Conservation (phyloP, 2,329 filamentous ascomycete species). For the Phaeosphaeria sp. region DNA sequence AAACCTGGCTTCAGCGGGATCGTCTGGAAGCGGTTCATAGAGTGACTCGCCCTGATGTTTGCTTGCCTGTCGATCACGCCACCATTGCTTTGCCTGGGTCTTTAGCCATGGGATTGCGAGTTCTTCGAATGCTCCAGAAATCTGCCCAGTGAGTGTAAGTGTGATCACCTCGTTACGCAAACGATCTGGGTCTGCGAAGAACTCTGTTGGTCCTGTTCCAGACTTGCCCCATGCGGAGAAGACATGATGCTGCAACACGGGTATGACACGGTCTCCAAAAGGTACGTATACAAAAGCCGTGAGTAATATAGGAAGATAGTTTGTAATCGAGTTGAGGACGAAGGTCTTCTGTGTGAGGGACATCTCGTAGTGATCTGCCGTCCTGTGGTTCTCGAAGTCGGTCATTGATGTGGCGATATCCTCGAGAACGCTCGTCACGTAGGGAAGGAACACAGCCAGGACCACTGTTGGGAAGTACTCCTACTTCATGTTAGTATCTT, state of each 20-base stretch:
- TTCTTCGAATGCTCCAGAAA: conserved; percentile 38
- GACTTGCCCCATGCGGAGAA: conserved; percentile 15
- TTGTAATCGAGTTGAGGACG: conserved; percentile 44
- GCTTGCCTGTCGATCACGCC: conserved; percentile 31
- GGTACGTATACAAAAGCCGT: conserved; percentile 43
- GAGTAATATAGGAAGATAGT: conserved; percentile 44
- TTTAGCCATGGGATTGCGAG: conserved; percentile 40
- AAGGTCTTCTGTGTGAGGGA: conserved; percentile 45
- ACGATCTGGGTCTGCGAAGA: conserved; percentile 35
- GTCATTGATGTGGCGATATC: conserved; percentile 35
- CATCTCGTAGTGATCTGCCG: conserved; percentile 40
- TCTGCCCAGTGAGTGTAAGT: conserved; percentile 41
- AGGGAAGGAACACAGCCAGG: conserved; percentile 38
- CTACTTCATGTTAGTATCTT: conserved; percentile 20
- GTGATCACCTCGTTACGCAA: conserved; percentile 44
- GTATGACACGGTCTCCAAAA: conserved; percentile 33
- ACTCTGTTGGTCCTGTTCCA: conserved; percentile 15
- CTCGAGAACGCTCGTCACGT: conserved; percentile 36
- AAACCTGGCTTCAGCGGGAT: conserved; percentile 38
- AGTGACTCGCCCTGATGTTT: conserved; percentile 4
- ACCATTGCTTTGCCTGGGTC: conserved; percentile 34
- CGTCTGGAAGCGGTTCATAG: conserved; percentile 17
- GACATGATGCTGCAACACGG: conserved; percentile 27
- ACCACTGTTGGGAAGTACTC: conserved; percentile 43
- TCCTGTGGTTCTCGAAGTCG: conserved; percentile 44